Percentiles rank a stretch among this genome's conserved stretches.
phyloP scores from a whole-genome alignment of 768 basidiomycete genomes.

The Pulveroboletus sp. region DNA sequence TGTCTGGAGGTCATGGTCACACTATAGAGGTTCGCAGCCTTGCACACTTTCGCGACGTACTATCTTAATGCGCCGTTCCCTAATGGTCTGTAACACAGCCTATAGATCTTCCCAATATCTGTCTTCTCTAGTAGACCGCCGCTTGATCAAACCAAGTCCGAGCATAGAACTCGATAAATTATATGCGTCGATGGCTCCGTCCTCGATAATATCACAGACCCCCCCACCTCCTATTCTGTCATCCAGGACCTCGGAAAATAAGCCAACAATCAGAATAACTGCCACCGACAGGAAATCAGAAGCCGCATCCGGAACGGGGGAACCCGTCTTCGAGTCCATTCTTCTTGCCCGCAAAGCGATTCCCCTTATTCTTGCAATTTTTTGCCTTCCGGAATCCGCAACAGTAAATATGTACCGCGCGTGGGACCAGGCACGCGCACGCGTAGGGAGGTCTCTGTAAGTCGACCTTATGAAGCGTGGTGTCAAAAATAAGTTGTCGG shows the following conservation, averaged over 20 bases:
- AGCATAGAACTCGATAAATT: slow-evolving; percentile 55
- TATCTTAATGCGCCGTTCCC: not conserved
- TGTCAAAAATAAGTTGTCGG: not conserved
- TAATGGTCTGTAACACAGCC: slow-evolving; percentile 36
- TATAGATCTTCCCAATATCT: slow-evolving; percentile 72
- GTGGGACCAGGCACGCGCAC: slow-evolving; percentile 50
- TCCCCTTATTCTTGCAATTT: slow-evolving; percentile 45
- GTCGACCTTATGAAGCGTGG: not conserved
- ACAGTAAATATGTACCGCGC: slow-evolving; percentile 59
- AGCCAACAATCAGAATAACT: not conserved
- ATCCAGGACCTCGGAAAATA: slow-evolving; percentile 10
- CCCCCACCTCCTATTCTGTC: slow-evolving; percentile 7
- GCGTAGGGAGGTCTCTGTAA: slow-evolving; percentile 22
- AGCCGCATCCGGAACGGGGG: not conserved
- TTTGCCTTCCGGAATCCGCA: slow-evolving; percentile 44
- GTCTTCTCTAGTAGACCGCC: slow-evolving; percentile 52
- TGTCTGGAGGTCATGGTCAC: slow-evolving; percentile 81
- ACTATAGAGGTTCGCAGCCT: slow-evolving; percentile 61
- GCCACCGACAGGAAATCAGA: slow-evolving; percentile 1
- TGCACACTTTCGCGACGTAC: not conserved
- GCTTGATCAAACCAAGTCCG: slow-evolving; percentile 54
- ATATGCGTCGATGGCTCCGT: slow-evolving; percentile 39
- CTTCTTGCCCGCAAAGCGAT: slow-evolving; percentile 55
- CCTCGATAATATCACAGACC: slow-evolving; percentile 10
- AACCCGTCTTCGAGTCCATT: slow-evolving; percentile 27